A percentile compares a stretch with the other conserved stretches of the same genome.
phyloP scores from a whole-genome alignment of 139 green algal genomes.

The Volvox africanus region DNA sequence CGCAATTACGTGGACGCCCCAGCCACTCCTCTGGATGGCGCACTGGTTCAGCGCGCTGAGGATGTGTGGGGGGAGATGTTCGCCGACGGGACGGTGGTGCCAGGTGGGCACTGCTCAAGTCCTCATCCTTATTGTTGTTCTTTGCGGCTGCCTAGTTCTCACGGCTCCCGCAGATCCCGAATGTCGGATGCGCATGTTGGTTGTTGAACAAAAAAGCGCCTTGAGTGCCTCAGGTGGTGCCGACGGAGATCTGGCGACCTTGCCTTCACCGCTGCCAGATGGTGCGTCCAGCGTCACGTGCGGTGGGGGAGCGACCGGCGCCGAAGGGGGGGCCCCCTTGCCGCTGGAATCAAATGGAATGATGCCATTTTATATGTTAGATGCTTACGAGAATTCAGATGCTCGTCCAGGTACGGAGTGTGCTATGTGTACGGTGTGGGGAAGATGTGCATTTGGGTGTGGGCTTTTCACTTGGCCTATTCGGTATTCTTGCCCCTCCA shows the following conservation, averaged over 20 bases:
- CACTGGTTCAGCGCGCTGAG: not conserved
- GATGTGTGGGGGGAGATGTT: conserved; percentile 78
- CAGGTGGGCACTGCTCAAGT: not conserved
- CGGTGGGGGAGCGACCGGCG: not conserved
- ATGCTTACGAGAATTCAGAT: conserved; percentile 89
- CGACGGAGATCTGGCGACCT: not conserved
- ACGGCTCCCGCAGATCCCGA: too few species aligned
- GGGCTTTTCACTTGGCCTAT: too few species aligned
- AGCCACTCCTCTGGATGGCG: conserved; percentile 7
- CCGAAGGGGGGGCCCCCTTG: conserved; percentile 12
- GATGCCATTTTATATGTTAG: conserved; percentile 92
- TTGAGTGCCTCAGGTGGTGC: not conserved
- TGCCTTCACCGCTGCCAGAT: not conserved
- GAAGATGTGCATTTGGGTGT: too few species aligned
- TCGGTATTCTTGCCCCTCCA: too few species aligned
- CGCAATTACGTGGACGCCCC: not conserved
- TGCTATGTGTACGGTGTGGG: too few species aligned
- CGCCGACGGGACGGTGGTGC: conserved; percentile 17
- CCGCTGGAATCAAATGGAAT: conserved; percentile 74
- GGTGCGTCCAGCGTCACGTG: not conserved
- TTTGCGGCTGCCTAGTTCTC: too few species aligned
- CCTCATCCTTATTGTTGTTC: too few species aligned
- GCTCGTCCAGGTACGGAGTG: conserved; percentile 58
- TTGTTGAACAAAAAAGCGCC: too few species aligned
- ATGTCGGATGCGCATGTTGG: too few species aligned